A percentile compares a stretch with the other conserved stretches of the same genome.
phyloP scores from a whole-genome alignment of 345 rosid species.

The Euphorbia tirucalli region DNA sequence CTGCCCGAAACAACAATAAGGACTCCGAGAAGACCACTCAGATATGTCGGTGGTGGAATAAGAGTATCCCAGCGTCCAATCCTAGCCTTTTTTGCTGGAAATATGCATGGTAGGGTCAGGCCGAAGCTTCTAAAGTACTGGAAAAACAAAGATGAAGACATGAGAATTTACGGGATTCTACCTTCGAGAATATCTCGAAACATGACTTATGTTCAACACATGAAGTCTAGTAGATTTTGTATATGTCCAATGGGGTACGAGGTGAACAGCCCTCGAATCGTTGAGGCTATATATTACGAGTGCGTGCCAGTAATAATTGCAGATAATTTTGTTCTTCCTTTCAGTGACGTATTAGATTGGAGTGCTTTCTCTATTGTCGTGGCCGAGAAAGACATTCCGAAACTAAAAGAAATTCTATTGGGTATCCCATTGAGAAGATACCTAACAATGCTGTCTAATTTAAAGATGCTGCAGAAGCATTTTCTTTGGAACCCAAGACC shows the following conservation, averaged over 20 bases:
- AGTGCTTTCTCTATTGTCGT: slow-evolving; percentile 71
- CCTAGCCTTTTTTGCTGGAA: slow-evolving; percentile 89
- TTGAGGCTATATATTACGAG: slow-evolving; percentile 86
- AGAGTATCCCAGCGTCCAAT: slow-evolving; percentile 80
- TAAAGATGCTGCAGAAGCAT: slow-evolving; percentile 86
- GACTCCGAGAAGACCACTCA: slow-evolving; percentile 58
- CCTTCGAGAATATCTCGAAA: slow-evolving; percentile 54
- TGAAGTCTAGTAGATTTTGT: slow-evolving; percentile 85
- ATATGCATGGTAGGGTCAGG: slow-evolving; percentile 81
- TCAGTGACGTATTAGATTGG: slow-evolving; percentile 76
- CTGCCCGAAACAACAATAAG: slow-evolving; percentile 85
- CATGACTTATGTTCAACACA: slow-evolving; percentile 76
- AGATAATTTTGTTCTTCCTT: slow-evolving; percentile 80
- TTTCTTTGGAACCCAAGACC: slow-evolving; percentile 80
- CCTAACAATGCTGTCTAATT: slow-evolving; percentile 56
- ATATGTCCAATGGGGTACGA: slow-evolving; percentile 90
- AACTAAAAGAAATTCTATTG: slow-evolving; percentile 71
- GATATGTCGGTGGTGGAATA: slow-evolving; percentile 61
- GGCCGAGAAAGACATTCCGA: slow-evolving; percentile 76
- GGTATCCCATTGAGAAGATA: slow-evolving; percentile 64
- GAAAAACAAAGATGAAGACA: slow-evolving; percentile 67
- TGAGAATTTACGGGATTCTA: slow-evolving; percentile 72
- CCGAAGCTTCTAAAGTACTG: slow-evolving; percentile 74
- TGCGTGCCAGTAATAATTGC: slow-evolving; percentile 88
- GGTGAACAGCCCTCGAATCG: slow-evolving; percentile 90